Conservation (phyloP, 2,329 filamentous ascomycete species). For the Macrophomina tecta region DNA sequence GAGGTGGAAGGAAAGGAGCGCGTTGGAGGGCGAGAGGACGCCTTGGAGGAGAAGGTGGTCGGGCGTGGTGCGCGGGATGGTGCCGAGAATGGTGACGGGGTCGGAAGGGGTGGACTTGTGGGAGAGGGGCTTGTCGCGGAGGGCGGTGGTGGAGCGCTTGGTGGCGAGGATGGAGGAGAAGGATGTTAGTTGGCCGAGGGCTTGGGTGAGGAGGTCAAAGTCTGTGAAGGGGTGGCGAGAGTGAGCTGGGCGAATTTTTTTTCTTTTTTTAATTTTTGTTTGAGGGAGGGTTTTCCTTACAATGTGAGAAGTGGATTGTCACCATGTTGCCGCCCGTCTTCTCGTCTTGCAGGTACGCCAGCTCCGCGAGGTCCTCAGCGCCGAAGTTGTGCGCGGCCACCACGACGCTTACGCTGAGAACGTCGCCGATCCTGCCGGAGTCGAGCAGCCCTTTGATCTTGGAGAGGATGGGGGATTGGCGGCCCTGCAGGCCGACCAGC, state of each 20-base stretch:
- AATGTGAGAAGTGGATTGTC: constrained; percentile 47
- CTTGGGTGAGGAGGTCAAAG: constrained; percentile 53
- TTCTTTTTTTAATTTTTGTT: background rate
- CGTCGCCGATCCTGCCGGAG: constrained; percentile 51
- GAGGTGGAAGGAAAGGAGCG: constrained; percentile 54
- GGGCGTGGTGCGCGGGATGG: constrained; percentile 48
- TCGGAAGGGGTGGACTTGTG: constrained; percentile 35
- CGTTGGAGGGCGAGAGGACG: constrained; percentile 43
- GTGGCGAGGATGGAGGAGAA: constrained; percentile 52
- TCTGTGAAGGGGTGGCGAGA: background rate
- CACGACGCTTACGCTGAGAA: constrained; percentile 46
- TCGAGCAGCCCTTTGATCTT: constrained; percentile 53
- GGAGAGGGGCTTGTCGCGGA: constrained; percentile 36
- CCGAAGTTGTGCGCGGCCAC: constrained; percentile 37
- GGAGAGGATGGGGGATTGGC: constrained; percentile 46
- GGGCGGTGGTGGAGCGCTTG: constrained; percentile 49
- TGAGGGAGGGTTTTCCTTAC: constrained; percentile 18
- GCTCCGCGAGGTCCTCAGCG: constrained; percentile 29
- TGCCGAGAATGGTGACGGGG: constrained; percentile 38
- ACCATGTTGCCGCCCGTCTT: constrained; percentile 52
- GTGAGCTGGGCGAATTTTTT: background rate
- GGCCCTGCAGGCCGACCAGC: constrained; percentile 56
- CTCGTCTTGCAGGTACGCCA: constrained; percentile 58
- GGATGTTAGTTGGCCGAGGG: constrained; percentile 54
- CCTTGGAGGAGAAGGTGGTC: constrained; percentile 53